Conservation (phyloP, 2,329 filamentous ascomycete species). For the Sphaceloma murrayae region DNA sequence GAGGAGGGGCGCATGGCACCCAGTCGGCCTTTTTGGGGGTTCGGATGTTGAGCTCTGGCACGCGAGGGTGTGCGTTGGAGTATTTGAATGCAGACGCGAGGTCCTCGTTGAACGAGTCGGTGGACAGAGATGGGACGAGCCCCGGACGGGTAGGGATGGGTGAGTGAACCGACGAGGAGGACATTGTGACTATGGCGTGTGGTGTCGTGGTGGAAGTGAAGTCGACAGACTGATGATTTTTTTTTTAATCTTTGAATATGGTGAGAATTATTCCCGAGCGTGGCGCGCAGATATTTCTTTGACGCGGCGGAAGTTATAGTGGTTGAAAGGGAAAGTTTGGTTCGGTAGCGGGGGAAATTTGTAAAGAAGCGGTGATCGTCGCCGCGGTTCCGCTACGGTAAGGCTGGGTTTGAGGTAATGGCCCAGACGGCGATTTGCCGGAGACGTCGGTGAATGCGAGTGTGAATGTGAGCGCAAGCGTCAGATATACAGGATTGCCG, state of each 20-base stretch:
- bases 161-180: slow-evolving; percentile 18
- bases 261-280: too few relatives aligned
- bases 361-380: background rate
- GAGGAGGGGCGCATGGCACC: slow-evolving; percentile 18
- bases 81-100: slow-evolving; percentile 18
- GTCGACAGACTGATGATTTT: background rate
- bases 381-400: slow-evolving; percentile 2
- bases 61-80: slow-evolving; percentile 18
- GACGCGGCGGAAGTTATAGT: slow-evolving; percentile 1
- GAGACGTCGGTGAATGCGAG: background rate
- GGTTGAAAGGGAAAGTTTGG: slow-evolving; percentile 3
- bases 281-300: slow-evolving; percentile 12
- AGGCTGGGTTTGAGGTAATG: too few relatives aligned
- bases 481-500: background rate
- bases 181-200: slow-evolving; percentile 13
- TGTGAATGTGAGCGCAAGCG: background rate
- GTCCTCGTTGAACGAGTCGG: slow-evolving; percentile 20
- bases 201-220: slow-evolving; percentile 2
- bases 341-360: background rate
- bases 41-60: slow-evolving; percentile 19
- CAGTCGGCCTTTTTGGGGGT: slow-evolving; percentile 18
- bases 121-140: slow-evolving; percentile 11
- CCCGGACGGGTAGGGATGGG: slow-evolving; percentile 13
- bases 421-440: background rate
- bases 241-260: too few relatives aligned